A percentile compares a stretch with the other conserved stretches of the same genome.
These are phyloP conservation scores for Solanum appendiculatum DNA, from an alignment of 257 asterid genomes.

Conservation along the genomic window DNA sequence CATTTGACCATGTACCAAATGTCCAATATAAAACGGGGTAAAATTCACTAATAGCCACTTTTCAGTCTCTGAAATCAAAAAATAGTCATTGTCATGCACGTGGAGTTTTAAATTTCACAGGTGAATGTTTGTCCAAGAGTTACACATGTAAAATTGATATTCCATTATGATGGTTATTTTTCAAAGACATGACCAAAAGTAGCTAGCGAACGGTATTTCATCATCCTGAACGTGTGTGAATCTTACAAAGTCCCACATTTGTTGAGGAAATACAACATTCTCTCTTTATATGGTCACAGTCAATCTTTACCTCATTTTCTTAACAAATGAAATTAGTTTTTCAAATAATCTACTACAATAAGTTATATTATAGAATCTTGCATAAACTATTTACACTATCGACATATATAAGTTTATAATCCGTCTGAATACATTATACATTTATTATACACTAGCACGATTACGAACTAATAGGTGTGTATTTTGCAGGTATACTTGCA, in stretches of 20 bases:
- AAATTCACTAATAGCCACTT: not conserved
- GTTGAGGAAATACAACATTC: not conserved
- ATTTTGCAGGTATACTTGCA: slow-evolving; percentile 65
- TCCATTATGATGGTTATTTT: not conserved
- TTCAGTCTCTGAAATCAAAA: not conserved
- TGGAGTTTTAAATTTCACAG: not conserved
- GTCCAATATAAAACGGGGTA: not conserved
- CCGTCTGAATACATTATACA: not conserved
- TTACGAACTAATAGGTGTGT: not conserved
- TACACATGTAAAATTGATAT: too few relatives aligned
- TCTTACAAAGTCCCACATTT: too few relatives aligned
- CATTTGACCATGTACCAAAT: not conserved
- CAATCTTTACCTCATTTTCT: not conserved
- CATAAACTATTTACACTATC: not conserved
- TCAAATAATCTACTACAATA: not conserved
- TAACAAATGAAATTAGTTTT: not conserved
- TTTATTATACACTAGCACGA: not conserved
- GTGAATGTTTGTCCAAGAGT: not conserved
- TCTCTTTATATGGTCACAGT: not conserved
- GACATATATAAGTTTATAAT: not conserved
- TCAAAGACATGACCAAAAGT: not conserved
- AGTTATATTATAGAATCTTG: not conserved
- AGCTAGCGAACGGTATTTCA: too few relatives aligned
- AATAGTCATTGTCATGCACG: not conserved
- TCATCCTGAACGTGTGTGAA: too few relatives aligned